Evolutionary conservation across 805 yeast genomes (phyloP), one percentile per base, ranked within the genome.

Genomic region (Yamadazyma philogaea): DNA sequence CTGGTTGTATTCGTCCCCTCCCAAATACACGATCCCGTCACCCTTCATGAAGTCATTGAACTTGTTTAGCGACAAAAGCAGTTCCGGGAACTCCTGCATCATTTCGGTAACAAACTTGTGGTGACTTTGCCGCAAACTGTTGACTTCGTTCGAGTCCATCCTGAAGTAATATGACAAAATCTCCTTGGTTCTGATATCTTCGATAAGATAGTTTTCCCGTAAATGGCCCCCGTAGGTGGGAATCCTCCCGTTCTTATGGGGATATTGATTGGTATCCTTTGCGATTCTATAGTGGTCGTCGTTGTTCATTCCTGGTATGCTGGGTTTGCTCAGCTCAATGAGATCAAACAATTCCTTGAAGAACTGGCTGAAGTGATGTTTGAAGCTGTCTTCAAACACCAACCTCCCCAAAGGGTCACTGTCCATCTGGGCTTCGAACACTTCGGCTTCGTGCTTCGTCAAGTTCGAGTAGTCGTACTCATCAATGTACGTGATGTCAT

Each of bases 1-100:
- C 45, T 61, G 64, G 47, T 64, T 59, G 47, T 61, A 67, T 30
- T 48, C 53, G 28, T 55, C 70, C 15, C 72, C 72, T 7, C 70
- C 72, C 31, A 63, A 53, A 47, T 60, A 61, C n/a, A 67, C 69
- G 18, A 67, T 66, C 4, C 73, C 73, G 43, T 63, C 63, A 12
- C 73, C 72, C 42, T 54, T 48, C 63, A 64, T 59, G 40, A 59
- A 64, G 11, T 49, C 45, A 38, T 57, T 59, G 40, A 44, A 56
- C 40, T 48, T 49, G 31, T 56, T 56, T 30, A 16, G 42, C n/a
- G 52, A 42, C 28, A 49, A 31, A 11, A 64, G 45, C 4, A 52
- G 52, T 14, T 44, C 37, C 5, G 67, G 66, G 40, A 55, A 51
- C 1, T 46, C 46, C 6, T 31, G n/a, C 15, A 58, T 54, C 59